Evolutionary conservation across 2,329 filamentous ascomycete genomes (phyloP), one percentile per base, ranked within the genome.

Genomic region (Colletotrichum melonis): DNA sequence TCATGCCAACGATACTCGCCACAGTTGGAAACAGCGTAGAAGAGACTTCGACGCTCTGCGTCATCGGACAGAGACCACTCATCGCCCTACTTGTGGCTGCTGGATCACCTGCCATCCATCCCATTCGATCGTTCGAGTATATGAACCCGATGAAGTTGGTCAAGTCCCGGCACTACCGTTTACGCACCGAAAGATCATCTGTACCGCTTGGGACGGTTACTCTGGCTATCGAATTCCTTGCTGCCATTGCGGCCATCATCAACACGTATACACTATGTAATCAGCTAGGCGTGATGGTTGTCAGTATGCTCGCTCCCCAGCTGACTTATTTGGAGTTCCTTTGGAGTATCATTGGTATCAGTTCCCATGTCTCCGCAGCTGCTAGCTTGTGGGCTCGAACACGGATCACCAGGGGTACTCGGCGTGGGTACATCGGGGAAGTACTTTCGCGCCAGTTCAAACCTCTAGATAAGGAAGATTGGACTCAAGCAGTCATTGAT

Each of bases 141-240:
- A n/a, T 49, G 19, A 11, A 49, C 19, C 42, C 19, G 19, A 22
- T 49, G 42, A 22, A 49, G 42, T 3, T 49, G 42, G 42, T 22
- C 19, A n/a, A 49, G 42, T 3, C 42, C 8, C 42, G 42, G 8
- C 42, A 9, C 19, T 49, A n/a, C 19, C 19, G 42, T 9, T 22
- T 49, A 11, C 19, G 4, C 7, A 49, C 42, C 8, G 19, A 22
- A 49, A 9, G 42, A 22, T 49, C 42, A 3, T n/a, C 42, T 4
- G 4, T 9, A 3, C 19, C 42, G 8, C 19, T 4, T 2, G 22
- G 19, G 0, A 49, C 1, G 42, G 19, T 49, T 0, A 4, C 4
- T 22, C 19, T 49, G 1, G 16, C 19, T 3, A 11, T 49, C 19
- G 42, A 49, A n/a, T 22, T n/a, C 8, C 42, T 49, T 22, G 42